These are phyloP conservation scores for Aspergillus arachidicola DNA, from an alignment of 2,329 filamentous ascomycete species.

Conservation along the genomic window DNA sequence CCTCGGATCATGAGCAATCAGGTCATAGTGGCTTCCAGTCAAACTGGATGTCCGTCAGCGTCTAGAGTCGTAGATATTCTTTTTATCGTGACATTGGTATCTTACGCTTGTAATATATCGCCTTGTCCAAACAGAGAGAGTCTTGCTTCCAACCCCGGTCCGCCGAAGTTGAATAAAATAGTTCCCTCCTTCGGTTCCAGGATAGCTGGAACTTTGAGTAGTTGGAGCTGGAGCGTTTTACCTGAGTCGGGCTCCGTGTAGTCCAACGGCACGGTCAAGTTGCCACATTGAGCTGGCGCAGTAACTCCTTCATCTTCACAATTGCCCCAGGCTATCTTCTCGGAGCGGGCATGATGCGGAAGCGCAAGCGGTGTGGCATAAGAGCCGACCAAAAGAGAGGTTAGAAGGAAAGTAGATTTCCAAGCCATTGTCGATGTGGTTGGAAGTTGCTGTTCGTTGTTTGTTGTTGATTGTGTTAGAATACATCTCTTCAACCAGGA, in stretches of 20 bases:
- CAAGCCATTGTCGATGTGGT: background rate
- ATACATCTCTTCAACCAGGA: background rate
- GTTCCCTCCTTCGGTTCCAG: background rate
- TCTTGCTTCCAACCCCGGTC: background rate
- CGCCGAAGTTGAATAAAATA: constrained; percentile 9
- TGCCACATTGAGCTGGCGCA: background rate
- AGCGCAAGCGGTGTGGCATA: background rate
- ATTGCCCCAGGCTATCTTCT: background rate
- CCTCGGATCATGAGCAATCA: constrained; percentile 7
- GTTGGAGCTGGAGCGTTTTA: background rate
- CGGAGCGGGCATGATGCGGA: background rate
- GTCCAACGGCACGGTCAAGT: constrained; percentile 6
- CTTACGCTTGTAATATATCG: background rate
- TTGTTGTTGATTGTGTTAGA: background rate
- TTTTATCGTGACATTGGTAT: too few species aligned
- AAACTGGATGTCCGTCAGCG: background rate
- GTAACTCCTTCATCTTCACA: background rate
- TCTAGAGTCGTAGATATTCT: background rate
- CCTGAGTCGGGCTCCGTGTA: background rate
- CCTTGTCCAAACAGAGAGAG: background rate
- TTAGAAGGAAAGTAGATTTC: background rate
- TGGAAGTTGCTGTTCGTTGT: too few species aligned
- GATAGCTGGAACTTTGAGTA: constrained; percentile 3
- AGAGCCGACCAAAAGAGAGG: background rate
- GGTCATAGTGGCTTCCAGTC: constrained; percentile 2